Evolutionary conservation across 345 rosid genomes (phyloP).

Genomic region (Carallia pectinifolia): DNA sequence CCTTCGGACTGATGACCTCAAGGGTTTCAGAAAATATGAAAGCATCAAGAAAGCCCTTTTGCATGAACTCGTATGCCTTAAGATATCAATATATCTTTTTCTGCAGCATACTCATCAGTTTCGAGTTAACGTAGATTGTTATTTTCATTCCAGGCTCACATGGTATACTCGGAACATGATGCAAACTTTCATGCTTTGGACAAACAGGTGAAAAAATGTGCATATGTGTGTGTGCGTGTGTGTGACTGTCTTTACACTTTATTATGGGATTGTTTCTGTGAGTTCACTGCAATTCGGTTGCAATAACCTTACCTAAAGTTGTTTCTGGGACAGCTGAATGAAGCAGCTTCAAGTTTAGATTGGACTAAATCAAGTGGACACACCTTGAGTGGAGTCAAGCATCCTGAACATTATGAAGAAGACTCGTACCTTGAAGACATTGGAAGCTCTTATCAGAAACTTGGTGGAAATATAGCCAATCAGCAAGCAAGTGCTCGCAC

Average conservation of each 20-base stretch:
- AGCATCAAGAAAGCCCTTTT: constrained; percentile 85
- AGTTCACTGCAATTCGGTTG: constrained; percentile 9
- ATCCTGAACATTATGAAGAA: constrained; percentile 37
- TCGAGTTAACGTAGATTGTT: constrained; percentile 6
- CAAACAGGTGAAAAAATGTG: constrained; percentile 58
- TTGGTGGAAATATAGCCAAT: constrained; percentile 62
- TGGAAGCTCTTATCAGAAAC: constrained; percentile 41
- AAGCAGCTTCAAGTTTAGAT: constrained; percentile 79
- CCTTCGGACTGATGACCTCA: constrained; percentile 94
- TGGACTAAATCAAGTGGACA: constrained; percentile 89
- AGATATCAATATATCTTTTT: constrained; percentile 2
- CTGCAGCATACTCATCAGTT: background rate
- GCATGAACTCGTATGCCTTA: constrained; percentile 80
- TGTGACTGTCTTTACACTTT: background rate
- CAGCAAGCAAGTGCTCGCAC: constrained; percentile 63
- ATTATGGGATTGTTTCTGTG: background rate
- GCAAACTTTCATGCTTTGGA: constrained; percentile 76
- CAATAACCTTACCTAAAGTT: constrained; percentile 6
- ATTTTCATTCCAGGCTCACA: constrained; percentile 73
- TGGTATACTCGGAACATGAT: constrained; percentile 90
- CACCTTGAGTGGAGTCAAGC: constrained; percentile 46
- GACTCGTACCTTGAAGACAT: constrained; percentile 34
- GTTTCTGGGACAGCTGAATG: constrained; percentile 55
- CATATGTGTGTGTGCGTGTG: too few relatives aligned
- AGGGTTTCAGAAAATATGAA: constrained; percentile 93